Conservation (phyloP, 306 rosid genomes). For the Cicer judaicum region DNA sequence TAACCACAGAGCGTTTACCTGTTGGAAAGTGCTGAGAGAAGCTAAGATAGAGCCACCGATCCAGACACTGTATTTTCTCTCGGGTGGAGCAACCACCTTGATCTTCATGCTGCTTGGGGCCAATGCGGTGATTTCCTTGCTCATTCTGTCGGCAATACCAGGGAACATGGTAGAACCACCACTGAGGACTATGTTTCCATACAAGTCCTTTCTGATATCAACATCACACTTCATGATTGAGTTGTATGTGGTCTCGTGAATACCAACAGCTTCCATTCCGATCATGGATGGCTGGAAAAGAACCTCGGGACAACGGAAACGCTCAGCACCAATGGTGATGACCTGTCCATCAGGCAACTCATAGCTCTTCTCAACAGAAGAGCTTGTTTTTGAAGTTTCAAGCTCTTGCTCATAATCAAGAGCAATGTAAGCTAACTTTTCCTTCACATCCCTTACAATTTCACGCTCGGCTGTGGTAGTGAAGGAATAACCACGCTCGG, state of each 20-base stretch:
- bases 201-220: conserved; percentile 88
- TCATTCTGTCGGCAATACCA: conserved; percentile 92
- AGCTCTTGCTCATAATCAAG: conserved; percentile 90
- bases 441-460: conserved; percentile 90
- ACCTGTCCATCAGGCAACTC: conserved; percentile 91
- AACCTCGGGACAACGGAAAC: conserved; percentile 89
- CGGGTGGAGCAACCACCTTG: conserved; percentile 94
- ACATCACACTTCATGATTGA: conserved; percentile 95
- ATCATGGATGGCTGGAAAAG: conserved; percentile 95
- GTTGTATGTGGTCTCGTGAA: conserved; percentile 86
- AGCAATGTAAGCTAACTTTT: conserved; percentile 77
- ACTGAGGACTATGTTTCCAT: conserved; percentile 86
- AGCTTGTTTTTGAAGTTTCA: conserved; percentile 77
- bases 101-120: conserved; percentile 96
- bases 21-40: conserved; percentile 91
- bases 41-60: conserved; percentile 96
- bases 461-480: conserved; percentile 86
- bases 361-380: conserved; percentile 85
- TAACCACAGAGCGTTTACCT: conserved; percentile 53
- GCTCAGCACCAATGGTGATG: conserved; percentile 90
- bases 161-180: conserved; percentile 95
- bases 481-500: conserved; percentile 89
- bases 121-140: conserved; percentile 86
- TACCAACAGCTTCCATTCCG: conserved; percentile 91
- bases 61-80: conserved; percentile 92